Evolutionary conservation across 2,329 filamentous ascomycete species (phyloP), one percentile per base, ranked within the genome.

Genomic region (Ceratocystis albifundus): DNA sequence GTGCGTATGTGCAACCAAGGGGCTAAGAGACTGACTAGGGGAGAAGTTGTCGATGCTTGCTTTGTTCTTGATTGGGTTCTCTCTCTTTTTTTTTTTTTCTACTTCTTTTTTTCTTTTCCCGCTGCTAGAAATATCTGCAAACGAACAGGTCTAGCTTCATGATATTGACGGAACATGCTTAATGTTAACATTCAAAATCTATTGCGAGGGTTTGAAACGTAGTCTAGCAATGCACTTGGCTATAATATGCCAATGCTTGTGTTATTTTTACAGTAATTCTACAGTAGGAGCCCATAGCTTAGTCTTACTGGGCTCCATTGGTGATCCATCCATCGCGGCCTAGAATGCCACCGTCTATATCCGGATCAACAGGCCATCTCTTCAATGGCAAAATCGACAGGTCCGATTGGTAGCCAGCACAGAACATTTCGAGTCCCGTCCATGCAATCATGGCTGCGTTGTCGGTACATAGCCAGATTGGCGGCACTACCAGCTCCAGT

Each of bases 371-470:
- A 1, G 85, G 79, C 91, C 91, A 96, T 73, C 85, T 88, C 61
- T 81, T 80, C 59, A 88, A 73, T 1, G 86, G 81, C 61, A 80
- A 74, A 66, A 86, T 81, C 28, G 77, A 79, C 66, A 92, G 72
- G 22, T 82, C 80, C 7, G 84, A 87, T 67, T 79, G 76, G 80
- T 84, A 92, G 0, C 93, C 92, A 0, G 83, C 84, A 74, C 88
- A 82, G 72, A 83, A 96, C 92, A 99, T 96, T 76, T 97, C 92
- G 70, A 92, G 82, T 0, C 88, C 94, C 0, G 92, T 81, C 93
- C 94, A 97, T 1, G 88, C 93, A 73, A 97, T 92, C 94, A 99
- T 99, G 61, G 91, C 90, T 12, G 94, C 94, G 75, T 99, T 97
- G 72, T 99, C 94, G 0, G 90, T 96, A 73, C 94, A 97, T 65